phyloP scores from a whole-genome alignment of 2,329 filamentous ascomycete species.

The Reticulascus tulasneorum region DNA sequence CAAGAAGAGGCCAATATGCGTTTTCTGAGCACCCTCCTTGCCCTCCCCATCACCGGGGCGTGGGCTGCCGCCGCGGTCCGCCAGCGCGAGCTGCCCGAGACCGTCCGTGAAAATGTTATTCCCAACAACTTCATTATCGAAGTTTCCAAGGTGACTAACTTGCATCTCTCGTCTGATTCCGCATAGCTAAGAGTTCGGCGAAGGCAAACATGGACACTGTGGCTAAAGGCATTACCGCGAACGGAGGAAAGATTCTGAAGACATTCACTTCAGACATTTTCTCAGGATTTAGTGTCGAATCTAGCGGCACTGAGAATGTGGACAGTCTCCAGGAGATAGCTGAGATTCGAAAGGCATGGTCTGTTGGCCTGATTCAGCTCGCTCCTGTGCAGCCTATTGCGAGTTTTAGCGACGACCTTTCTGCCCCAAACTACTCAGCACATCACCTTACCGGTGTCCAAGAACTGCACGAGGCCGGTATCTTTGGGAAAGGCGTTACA shows the following conservation, averaged over 20 bases:
- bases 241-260: constrained; percentile 8
- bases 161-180: too few relatives aligned
- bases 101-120: constrained; percentile 30
- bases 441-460: constrained; percentile 36
- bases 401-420: constrained; percentile 5
- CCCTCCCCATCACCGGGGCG: too few relatives aligned
- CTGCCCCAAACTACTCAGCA: constrained; percentile 24
- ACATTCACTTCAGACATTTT: constrained; percentile 26
- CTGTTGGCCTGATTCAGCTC: constrained; percentile 5
- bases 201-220: too few relatives aligned
- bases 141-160: too few relatives aligned
- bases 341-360: constrained; percentile 10
- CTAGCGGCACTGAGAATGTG: constrained; percentile 9
- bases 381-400: constrained; percentile 2
- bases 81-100: too few relatives aligned
- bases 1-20: too few relatives aligned
- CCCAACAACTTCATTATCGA: too few relatives aligned
- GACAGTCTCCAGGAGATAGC: constrained; percentile 11
- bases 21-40: too few relatives aligned
- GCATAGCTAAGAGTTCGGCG: too few relatives aligned
- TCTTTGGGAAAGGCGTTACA: constrained; percentile 14
- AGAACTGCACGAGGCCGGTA: constrained; percentile 29
- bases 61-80: too few relatives aligned
- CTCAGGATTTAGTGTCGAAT: constrained; percentile 12
- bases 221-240: too few relatives aligned